Evolutionary conservation across 2,329 filamentous ascomycete genomes (phyloP), one percentile per base, ranked within the genome.

Genomic region (Elsinoe necatrix): DNA sequence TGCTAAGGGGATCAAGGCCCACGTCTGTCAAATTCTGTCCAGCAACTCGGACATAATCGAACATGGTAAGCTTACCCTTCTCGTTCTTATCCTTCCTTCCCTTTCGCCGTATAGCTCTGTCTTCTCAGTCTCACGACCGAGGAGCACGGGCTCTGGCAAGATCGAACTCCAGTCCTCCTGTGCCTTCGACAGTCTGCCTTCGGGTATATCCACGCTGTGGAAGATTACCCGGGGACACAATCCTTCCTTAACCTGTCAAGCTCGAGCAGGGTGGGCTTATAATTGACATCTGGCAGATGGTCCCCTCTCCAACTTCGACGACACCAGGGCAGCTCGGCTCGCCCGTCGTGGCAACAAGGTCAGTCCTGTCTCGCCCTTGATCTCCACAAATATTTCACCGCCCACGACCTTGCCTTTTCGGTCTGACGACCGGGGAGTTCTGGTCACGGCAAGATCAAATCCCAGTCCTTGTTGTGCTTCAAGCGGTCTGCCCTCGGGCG

Each of bases 391-490:
- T 8, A 23, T 31, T 8, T 5, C 9, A 16, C 12, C 12, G 48
- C 34, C 48, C 48, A 8, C 27, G 31, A 18, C 48, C 18, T 16
- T 52, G 29, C 11, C 34, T 37, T 35, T 12, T 27, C 29, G 16
- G 20, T 37, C 48, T 37, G 29, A 52, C 16, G 48, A 23, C 31
- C 25, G 16, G 20, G 31, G 20, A 37, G 29, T 25, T n/a, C 12
- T 52, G 48, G 48, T 39, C 48, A 37, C n/a, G 48, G 48, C 48
- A 39, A 52, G 48, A 52, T 23, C 31, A 25, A 51, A 52, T 14
- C 25, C 45, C 45, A 50, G 45, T 50, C 45, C 25, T 25, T 29
- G n/a, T 21, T 14, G 45, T 50, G 45, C 11, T 21, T 31, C 45
- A 21, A 23, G 4, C 41, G 23, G 41, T 18, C 20, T 21, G 41